Percentiles rank a stretch among this genome's conserved stretches.
Conservation (phyloP, 306 rosid genomes). For the Rosa chinensis region DNA sequence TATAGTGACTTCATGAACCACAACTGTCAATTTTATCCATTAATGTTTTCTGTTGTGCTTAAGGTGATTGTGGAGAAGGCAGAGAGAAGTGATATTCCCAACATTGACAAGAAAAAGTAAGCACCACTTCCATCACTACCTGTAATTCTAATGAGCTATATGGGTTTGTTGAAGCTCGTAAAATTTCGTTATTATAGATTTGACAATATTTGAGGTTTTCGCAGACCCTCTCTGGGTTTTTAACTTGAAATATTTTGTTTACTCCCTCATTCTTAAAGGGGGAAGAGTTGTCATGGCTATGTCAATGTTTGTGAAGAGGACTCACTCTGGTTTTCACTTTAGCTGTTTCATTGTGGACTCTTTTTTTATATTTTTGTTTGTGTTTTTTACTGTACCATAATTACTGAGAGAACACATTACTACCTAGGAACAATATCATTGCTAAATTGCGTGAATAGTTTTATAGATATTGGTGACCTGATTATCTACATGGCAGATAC, state of each 20-base stretch:
- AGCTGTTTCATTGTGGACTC: background rate
- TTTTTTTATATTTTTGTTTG: background rate
- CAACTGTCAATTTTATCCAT: background rate
- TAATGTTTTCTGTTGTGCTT: conserved; percentile 15
- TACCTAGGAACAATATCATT: background rate
- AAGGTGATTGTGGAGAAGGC: conserved; percentile 46
- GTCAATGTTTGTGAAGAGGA: background rate
- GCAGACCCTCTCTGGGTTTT: no score
- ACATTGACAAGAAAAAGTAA: conserved; percentile 55
- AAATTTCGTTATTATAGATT: background rate
- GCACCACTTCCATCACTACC: background rate
- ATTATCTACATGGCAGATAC: conserved; percentile 29
- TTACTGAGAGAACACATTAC: background rate
- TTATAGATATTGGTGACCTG: background rate
- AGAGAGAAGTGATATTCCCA: conserved; percentile 53
- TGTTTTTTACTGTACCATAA: background rate
- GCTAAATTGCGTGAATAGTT: background rate
- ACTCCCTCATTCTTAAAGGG: background rate
- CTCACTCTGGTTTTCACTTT: background rate
- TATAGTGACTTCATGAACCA: background rate
- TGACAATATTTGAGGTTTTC: no score
- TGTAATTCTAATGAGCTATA: background rate
- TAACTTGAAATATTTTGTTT: background rate
- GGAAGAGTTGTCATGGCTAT: background rate
- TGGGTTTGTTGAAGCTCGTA: background rate